Evolutionary conservation across 768 basidiomycete species (phyloP).

Genomic region (Podaxis sp.): DNA sequence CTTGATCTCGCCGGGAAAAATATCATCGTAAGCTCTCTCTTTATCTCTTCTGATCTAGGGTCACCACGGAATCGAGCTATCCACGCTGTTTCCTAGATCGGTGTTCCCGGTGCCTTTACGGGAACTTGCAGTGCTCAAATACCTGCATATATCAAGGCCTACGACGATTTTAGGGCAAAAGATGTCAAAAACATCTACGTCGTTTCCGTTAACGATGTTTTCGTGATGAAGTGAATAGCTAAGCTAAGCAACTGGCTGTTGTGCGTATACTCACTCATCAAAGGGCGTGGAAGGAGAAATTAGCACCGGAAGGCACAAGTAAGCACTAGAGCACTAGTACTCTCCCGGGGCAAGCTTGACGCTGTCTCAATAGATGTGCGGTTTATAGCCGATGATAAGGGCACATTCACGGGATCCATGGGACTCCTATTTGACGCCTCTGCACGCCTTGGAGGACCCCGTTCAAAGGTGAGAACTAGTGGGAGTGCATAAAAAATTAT

Average conservation of each 20-base stretch:
- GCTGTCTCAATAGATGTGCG: slow-evolving; percentile 35
- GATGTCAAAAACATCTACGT: slow-evolving; percentile 71
- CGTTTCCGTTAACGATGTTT: slow-evolving; percentile 76
- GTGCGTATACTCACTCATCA: neutral
- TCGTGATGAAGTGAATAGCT: slow-evolving; percentile 51
- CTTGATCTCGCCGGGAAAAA: slow-evolving; percentile 56
- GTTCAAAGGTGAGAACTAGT: slow-evolving; percentile 48
- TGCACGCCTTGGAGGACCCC: slow-evolving; percentile 57
- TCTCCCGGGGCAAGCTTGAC: neutral
- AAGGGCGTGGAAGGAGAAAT: slow-evolving; percentile 65
- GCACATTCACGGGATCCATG: slow-evolving; percentile 44
- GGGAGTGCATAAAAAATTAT: neutral
- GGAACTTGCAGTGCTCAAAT: slow-evolving; percentile 65
- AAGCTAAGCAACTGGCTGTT: neutral
- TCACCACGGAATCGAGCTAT: neutral
- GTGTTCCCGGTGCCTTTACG: slow-evolving; percentile 76
- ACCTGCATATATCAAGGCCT: slow-evolving; percentile 59
- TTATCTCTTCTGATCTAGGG: neutral
- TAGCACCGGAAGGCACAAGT: slow-evolving; percentile 57
- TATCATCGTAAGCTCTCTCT: slow-evolving; percentile 46
- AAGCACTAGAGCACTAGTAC: slow-evolving; percentile 17
- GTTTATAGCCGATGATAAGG: slow-evolving; percentile 70
- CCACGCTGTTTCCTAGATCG: slow-evolving; percentile 38
- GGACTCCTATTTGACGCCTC: slow-evolving; percentile 64
- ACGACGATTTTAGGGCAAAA: slow-evolving; percentile 70